Evolutionary conservation across 2,329 filamentous ascomycete genomes (phyloP), one percentile per base, ranked within the genome.

Genomic region (Fusarium nisikadoi): DNA sequence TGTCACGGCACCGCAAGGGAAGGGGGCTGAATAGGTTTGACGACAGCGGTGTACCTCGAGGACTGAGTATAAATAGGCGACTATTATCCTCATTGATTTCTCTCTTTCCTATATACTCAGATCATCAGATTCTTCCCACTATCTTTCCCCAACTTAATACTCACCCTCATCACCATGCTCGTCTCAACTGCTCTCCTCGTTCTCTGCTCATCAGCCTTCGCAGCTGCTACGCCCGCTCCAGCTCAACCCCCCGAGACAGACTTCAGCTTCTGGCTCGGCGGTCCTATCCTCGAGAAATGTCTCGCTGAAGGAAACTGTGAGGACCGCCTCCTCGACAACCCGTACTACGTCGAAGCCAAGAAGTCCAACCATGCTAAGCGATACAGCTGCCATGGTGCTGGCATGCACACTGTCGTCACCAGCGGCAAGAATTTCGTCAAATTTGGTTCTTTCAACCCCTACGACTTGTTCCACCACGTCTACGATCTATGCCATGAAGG

Each of bases 71-170:
- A 33, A 33, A 49, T 31, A 33, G 14, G 2, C 23, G 27, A 12
- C 20, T 17, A 4, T 4, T n/a, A 9, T 6, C 46, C 14, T 9
- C 10, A 9, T 11, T n/a, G 3, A 13, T 12, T 9, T 8, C 1
- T 17, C 6, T 17, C 3, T 49, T 31, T 5, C 6, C 5, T 5
- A 33, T 20, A 23, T 23, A 14, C 14, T 13, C 29, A 49, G 16
- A 9, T 4, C 9, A 31, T 19, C 20, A 23, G 11, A 33, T 9
- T 9, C 9, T 3, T 4, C 8, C 6, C 20, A 12, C 7, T 33
- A 1, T 49, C 20, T 13, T 23, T 9, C 10, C 2, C 23, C 6
- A 19, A 17, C 10, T n/a, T 12, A 27, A 16, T 1, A n/a, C 13
- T 14, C 12, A 8, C 4, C 7, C 3, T 49, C 45, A 23, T 31